Conservation (phyloP, 345 rosid species). For the Ailanthus altissimus region DNA sequence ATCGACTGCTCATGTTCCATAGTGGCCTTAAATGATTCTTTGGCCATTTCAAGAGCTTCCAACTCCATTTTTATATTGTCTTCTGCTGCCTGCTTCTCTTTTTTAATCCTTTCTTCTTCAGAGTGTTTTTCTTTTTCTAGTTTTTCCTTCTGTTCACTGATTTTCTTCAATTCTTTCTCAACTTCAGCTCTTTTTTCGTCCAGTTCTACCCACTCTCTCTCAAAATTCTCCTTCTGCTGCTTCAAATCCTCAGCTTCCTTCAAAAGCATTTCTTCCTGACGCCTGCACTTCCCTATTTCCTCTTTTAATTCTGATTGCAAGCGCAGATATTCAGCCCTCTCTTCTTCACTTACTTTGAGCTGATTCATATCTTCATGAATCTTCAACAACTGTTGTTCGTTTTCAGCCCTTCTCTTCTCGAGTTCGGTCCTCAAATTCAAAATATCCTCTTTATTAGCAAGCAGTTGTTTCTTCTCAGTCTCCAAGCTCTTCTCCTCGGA, state of each 20-base stretch:
- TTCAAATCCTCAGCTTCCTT: slow-evolving; percentile 89
- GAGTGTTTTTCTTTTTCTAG: slow-evolving; percentile 56
- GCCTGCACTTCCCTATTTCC: slow-evolving; percentile 74
- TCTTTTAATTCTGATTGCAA: slow-evolving; percentile 79
- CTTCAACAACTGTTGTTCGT: slow-evolving; percentile 63
- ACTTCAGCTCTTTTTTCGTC: slow-evolving; percentile 71
- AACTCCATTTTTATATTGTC: slow-evolving; percentile 59
- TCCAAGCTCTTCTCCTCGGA: slow-evolving; percentile 68
- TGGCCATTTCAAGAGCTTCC: slow-evolving; percentile 69
- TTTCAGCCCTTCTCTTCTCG: slow-evolving; percentile 63
- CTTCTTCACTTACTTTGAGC: slow-evolving; percentile 74
- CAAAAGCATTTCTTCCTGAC: slow-evolving; percentile 67
- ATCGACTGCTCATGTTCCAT: slow-evolving; percentile 73
- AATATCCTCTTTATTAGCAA: slow-evolving; percentile 56
- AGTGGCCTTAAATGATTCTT: slow-evolving; percentile 61
- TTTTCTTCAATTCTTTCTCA: slow-evolving; percentile 52
- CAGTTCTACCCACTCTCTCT: slow-evolving; percentile 92
- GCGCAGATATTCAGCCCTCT: slow-evolving; percentile 65
- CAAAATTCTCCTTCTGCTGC: slow-evolving; percentile 80
- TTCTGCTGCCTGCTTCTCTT: slow-evolving; percentile 54
- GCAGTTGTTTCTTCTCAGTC: slow-evolving; percentile 50
- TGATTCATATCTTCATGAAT: slow-evolving; percentile 58
- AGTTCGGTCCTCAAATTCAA: slow-evolving; percentile 57
- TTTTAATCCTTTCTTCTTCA: slow-evolving; percentile 75
- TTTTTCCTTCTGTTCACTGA: slow-evolving; percentile 56